Evolutionary conservation across 257 asterid genomes (phyloP), one percentile per base, ranked within the genome.

Genomic region (Eustoma russellianum): DNA sequence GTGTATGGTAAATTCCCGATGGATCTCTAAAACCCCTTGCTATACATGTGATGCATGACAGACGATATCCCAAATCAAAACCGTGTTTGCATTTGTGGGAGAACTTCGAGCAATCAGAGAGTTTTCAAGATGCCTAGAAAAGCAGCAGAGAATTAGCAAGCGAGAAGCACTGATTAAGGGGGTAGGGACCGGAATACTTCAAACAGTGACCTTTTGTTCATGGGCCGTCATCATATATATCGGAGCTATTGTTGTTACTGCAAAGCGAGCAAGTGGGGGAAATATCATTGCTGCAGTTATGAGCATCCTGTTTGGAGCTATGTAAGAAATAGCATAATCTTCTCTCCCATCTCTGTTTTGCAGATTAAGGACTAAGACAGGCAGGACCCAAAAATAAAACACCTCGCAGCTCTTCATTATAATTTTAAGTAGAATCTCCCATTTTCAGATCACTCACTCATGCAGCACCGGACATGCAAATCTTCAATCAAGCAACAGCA

Each of bases 171-270:
- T 83, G 17, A 67, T 86, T 64, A 86, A 80, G 80, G 95, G 94
- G 61, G 55, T 71, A 24, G 95, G 95, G 41, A 83, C 88, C 9
- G 95, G 95, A n/a, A 64, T 75, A 78, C 75, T 86, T 77, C 94
- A 83, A 66, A 62, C 73, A n/a, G 86, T 86, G 65, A 80, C 88
- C 48, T 86, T 83, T 68, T 56, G 84, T 66, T 83, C 86, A 7
- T 86, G 95, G 95, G 79, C 95, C 41, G 88, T 83, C 47, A 83
- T 83, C n/a, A 90, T 86, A 33, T 83, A 83, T 83, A 87, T 86
- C 46, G 95, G 95, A 66, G 95, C 95, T 13, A 64, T 73, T 19
- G 86, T 83, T 46, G 94, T 86, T 14, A 60, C 67, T 9, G 71
- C 86, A 28, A 78, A 76, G 60, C 71, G 77, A 75, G 73, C 95